Evolutionary conservation across 1,139 yeast species (phyloP), one percentile per base, ranked within the genome.

Genomic region (Debaryomyces singareniensis): DNA sequence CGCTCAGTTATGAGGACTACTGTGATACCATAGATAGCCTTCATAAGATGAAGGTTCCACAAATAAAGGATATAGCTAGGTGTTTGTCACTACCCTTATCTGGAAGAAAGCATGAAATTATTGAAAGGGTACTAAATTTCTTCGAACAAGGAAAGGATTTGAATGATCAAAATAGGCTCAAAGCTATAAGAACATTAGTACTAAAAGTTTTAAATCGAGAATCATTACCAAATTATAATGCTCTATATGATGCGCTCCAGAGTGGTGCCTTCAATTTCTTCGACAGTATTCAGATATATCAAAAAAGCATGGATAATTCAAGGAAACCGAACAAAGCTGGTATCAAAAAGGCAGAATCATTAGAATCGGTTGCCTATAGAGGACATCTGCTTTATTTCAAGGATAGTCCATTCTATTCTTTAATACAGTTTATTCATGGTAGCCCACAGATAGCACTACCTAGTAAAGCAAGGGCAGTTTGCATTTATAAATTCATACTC

Each of bases 21-120:
- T 24, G 32, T 9, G 45, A 42, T 31, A 44, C 51, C 7, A 27
- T 36, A 23, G 29, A 27, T 13, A 36, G 38, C 20, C 27, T 48
- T 13, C 24, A 29, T 9, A 29, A 30, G 24, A 42, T 44, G 44
- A 53, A 41, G 35, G 54, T 47, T 20, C 43, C 52, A 5, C 52
- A 47, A 33, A 55, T 68, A 38, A 77, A 72, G 47, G 61, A 51
- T 20, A 43, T 75, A 1, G 67, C 74, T 24, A 53, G 71, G 29
- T 44, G 73, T 2, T 43, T 75, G 16, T 69, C 67, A 2, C 48
- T 75, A 11, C 53, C 68, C 1, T 44, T 61, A 4, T 42, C 63
- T 3, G 84, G 84, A 1, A 53, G 69, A 25, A 77, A 76, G 45
- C 61, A 61, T 9, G 78, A 73, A 20, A 44, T 77, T 11, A 61